phyloP scores from a whole-genome alignment of 140 eudicot genomes.

The Anethum foeniculum region DNA sequence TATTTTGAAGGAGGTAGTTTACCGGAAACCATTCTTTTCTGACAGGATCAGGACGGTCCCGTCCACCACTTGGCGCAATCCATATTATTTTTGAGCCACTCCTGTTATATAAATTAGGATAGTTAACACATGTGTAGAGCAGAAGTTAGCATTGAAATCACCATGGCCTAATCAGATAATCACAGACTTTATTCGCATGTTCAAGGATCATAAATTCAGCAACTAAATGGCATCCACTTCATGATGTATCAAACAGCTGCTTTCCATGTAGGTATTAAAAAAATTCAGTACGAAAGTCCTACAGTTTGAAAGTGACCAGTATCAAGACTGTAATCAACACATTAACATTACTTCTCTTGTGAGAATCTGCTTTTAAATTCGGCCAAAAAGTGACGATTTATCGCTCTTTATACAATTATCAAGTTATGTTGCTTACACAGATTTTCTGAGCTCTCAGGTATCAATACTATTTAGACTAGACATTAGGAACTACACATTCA shows the following conservation, averaged over 20 bases:
- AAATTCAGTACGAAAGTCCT: conserved; percentile 4
- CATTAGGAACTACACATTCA: background rate
- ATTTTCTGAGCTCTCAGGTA: background rate
- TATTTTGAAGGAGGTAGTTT: conserved; percentile 16
- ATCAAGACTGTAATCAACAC: background rate
- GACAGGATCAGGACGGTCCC: conserved; percentile 93
- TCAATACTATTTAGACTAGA: background rate
- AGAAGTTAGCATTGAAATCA: background rate
- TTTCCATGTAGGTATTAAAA: background rate
- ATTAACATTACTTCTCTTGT: background rate
- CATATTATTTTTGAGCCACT: conserved; percentile 88
- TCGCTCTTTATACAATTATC: background rate
- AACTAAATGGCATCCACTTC: conserved; percentile 2
- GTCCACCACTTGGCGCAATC: conserved; percentile 99
- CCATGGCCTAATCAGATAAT: background rate
- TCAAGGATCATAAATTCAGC: background rate
- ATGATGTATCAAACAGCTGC: background rate
- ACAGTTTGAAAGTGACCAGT: background rate
- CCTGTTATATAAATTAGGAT: conserved; percentile 24
- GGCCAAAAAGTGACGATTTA: background rate
- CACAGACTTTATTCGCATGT: background rate
- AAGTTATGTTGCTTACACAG: background rate
- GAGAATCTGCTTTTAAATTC: background rate
- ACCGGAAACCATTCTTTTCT: conserved; percentile 87
- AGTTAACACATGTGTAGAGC: conserved; percentile 2